These are phyloP conservation scores for Colletotrichum costaricense DNA, from an alignment of 2,329 filamentous ascomycete species.

Conservation along the genomic window DNA sequence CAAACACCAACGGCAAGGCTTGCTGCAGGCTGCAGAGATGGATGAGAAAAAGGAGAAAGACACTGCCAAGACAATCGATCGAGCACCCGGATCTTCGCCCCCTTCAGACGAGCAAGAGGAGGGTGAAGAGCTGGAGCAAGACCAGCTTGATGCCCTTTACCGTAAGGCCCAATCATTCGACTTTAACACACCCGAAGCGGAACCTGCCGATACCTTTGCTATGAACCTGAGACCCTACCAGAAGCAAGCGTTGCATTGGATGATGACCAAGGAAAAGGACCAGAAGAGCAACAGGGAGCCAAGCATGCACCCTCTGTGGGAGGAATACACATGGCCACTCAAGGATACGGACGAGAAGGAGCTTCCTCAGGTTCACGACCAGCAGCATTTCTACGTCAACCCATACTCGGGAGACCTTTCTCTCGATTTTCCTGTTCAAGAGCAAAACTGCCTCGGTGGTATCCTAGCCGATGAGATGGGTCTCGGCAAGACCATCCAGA, in stretches of 20 bases:
- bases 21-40: slow-evolving; percentile 88
- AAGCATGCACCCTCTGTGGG: slow-evolving; percentile 98
- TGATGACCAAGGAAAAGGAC: slow-evolving; percentile 92
- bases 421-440: slow-evolving; percentile 89
- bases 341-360: slow-evolving; percentile 89
- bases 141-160: slow-evolving; percentile 93
- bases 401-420: slow-evolving; percentile 96
- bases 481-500: slow-evolving; percentile 97
- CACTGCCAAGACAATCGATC: slow-evolving; percentile 47
- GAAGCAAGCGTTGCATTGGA: slow-evolving; percentile 95
- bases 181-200: slow-evolving; percentile 88
- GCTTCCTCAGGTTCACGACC: slow-evolving; percentile 72
- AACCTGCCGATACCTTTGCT: slow-evolving; percentile 83
- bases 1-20: slow-evolving; percentile 83
- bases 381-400: slow-evolving; percentile 90
- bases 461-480: slow-evolving; percentile 98
- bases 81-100: slow-evolving; percentile 59
- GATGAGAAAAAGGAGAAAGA: slow-evolving; percentile 80
- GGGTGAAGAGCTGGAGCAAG: slow-evolving; percentile 91
- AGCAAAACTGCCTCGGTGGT: slow-evolving; percentile 93
- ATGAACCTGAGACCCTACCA: slow-evolving; percentile 92
- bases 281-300: slow-evolving; percentile 75
- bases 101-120: slow-evolving; percentile 81
- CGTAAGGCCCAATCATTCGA: slow-evolving; percentile 97
- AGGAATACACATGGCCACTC: slow-evolving; percentile 90